A percentile compares a stretch with the other conserved stretches of the same genome.
Evolutionary conservation across 1,139 yeast species (phyloP).

Genomic region (Kurtzmaniella quercitrusa): DNA sequence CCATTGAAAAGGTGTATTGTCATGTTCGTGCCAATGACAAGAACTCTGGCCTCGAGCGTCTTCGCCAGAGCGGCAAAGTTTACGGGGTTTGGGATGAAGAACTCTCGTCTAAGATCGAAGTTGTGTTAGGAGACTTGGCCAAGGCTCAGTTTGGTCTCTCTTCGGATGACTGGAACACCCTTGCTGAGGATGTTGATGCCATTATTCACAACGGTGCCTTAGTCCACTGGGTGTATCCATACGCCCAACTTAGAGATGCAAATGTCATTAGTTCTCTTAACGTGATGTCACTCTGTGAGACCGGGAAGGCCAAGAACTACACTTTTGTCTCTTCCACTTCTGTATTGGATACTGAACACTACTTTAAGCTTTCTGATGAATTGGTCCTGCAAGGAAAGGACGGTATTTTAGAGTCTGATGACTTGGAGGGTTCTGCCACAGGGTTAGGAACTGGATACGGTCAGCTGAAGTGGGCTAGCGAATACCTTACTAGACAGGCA

Average conservation of each 20-base stretch:
- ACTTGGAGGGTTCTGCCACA: slow-evolving; percentile 68
- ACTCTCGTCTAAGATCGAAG: slow-evolving; percentile 55
- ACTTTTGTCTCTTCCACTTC: slow-evolving; percentile 96
- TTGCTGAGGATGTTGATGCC: slow-evolving; percentile 65
- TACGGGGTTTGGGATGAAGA: slow-evolving; percentile 81
- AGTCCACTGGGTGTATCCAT: slow-evolving; percentile 98
- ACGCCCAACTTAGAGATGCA: slow-evolving; percentile 84
- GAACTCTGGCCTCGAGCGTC: slow-evolving; percentile 68
- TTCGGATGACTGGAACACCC: slow-evolving; percentile 51
- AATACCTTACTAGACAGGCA: slow-evolving; percentile 79
- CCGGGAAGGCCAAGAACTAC: slow-evolving; percentile 82
- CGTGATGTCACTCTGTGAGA: slow-evolving; percentile 71
- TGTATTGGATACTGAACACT: slow-evolving; percentile 80
- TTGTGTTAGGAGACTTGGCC: slow-evolving; percentile 82
- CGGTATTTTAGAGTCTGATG: slow-evolving; percentile 81
- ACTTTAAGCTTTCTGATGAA: slow-evolving; percentile 70
- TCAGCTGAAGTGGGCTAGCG: slow-evolving; percentile 97
- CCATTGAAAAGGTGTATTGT: slow-evolving; percentile 58
- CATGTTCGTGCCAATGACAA: slow-evolving; percentile 84
- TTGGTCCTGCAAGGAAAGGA: slow-evolving; percentile 56
- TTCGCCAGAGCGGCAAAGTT: slow-evolving; percentile 71
- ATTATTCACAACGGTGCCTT: slow-evolving; percentile 95
- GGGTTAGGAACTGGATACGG: slow-evolving; percentile 95
- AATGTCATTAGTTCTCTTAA: slow-evolving; percentile 87
- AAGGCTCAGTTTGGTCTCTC: slow-evolving; percentile 65